phyloP scores from a whole-genome alignment of 441 rosid species.

The Eruca vesicaria region DNA sequence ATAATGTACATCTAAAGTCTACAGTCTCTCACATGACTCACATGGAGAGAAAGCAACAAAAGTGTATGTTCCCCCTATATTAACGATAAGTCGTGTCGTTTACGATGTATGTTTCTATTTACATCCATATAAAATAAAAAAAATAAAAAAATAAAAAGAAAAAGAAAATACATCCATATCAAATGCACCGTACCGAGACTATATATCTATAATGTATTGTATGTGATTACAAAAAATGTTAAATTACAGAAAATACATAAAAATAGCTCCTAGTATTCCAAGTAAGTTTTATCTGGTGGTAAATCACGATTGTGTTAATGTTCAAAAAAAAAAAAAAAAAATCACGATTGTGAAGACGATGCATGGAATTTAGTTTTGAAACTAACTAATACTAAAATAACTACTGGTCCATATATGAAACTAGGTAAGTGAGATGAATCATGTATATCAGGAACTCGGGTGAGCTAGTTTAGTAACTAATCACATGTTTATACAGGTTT shows the following conservation, averaged over 20 bases:
- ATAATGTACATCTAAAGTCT: neutral
- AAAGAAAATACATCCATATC: too few relatives aligned
- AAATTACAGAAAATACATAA: neutral
- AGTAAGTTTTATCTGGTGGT: neutral
- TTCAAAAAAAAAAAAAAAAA: too few relatives aligned
- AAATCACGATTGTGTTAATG: neutral
- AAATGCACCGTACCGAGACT: neutral
- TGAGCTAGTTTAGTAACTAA: too few relatives aligned
- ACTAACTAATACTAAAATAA: too few relatives aligned
- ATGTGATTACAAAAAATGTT: neutral
- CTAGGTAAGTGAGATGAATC: too few relatives aligned
- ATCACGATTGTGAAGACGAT: too few relatives aligned
- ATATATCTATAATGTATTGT: neutral
- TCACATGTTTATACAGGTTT: too few relatives aligned
- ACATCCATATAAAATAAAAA: neutral
- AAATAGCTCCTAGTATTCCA: neutral
- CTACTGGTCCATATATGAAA: too few relatives aligned
- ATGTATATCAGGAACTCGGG: too few relatives aligned
- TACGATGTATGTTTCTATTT: neutral
- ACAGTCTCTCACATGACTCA: constrained; percentile 27
- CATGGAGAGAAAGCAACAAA: constrained; percentile 19
- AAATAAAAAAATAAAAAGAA: too few relatives aligned
- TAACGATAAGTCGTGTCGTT: neutral
- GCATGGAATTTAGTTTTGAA: neutral
- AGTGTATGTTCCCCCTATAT: neutral